Evolutionary conservation across 129 eudicot species (phyloP).

Genomic region (Pulicaria dysenterica): DNA sequence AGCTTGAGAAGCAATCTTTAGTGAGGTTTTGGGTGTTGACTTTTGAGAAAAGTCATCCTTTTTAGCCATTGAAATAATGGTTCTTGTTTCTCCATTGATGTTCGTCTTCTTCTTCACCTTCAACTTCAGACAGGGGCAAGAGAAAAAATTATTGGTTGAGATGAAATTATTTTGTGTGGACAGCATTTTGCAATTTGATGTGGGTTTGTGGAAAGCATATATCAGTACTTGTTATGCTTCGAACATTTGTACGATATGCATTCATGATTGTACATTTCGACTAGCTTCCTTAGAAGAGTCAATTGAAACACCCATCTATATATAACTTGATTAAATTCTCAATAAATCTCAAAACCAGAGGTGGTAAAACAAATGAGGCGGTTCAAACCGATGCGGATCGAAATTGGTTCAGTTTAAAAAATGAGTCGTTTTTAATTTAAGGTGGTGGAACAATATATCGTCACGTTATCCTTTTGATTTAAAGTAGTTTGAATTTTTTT

Average conservation of each 20-base stretch:
- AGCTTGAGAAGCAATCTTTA: constrained; percentile 53
- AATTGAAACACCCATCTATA: too few relatives aligned
- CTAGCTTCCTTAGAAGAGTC: too few relatives aligned
- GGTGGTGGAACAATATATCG: too few relatives aligned
- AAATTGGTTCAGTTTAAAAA: too few relatives aligned
- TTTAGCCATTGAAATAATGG: constrained; percentile 38
- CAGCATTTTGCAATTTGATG: constrained; percentile 48
- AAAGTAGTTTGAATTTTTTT: too few relatives aligned
- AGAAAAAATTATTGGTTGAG: constrained; percentile 21
- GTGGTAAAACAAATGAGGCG: too few relatives aligned
- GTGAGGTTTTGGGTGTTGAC: constrained; percentile 38
- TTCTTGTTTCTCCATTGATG: constrained; percentile 30
- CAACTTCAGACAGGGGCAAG: constrained; percentile 15
- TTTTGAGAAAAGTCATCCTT: constrained; percentile 45
- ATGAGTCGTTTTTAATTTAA: too few relatives aligned
- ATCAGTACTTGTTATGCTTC: not conserved
- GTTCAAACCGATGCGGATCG: too few relatives aligned
- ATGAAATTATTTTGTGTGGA: constrained; percentile 41
- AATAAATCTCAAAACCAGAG: too few relatives aligned
- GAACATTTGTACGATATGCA: constrained; percentile 9
- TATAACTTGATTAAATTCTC: too few relatives aligned
- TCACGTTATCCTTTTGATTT: too few relatives aligned
- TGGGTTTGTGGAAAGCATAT: constrained; percentile 10
- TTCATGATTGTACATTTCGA: constrained; percentile 8
- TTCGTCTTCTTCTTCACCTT: constrained; percentile 29